Evolutionary conservation across 2,329 filamentous ascomycete species (phyloP).

Genomic region (Chaetomiaceae sp.): DNA sequence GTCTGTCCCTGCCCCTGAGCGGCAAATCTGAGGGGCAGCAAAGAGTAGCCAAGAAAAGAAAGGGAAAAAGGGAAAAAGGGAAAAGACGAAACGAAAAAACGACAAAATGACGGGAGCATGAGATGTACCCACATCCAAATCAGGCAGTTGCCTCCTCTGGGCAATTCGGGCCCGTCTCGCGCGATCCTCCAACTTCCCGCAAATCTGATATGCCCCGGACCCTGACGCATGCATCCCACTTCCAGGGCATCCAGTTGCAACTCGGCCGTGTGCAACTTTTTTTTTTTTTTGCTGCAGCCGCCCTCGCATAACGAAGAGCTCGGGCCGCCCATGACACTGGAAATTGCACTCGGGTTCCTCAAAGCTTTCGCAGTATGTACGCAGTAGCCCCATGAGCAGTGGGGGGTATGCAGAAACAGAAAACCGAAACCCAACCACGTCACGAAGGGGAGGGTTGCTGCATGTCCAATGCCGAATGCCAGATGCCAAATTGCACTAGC

Average conservation of each 20-base stretch:
- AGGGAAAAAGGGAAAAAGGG: too few relatives aligned
- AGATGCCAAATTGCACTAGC: not conserved
- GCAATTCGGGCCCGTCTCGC: too few relatives aligned
- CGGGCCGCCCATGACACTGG: not conserved
- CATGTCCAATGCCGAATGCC: too few relatives aligned
- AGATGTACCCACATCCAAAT: not conserved
- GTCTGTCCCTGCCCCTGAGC: not conserved
- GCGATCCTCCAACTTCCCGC: constrained; percentile 4
- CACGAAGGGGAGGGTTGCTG: not conserved
- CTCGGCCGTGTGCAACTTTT: constrained; percentile 1
- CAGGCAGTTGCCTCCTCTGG: not conserved
- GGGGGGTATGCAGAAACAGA: not conserved
- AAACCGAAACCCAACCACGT: not conserved
- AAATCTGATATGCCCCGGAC: not conserved
- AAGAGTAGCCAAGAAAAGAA: not conserved
- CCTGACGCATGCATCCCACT: not conserved
- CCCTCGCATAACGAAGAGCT: not conserved
- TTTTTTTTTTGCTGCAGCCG: constrained; percentile 2
- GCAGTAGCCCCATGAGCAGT: too few relatives aligned
- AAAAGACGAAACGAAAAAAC: not conserved
- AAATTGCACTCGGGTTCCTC: constrained; percentile 2
- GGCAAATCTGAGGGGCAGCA: not conserved
- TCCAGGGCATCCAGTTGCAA: not conserved
- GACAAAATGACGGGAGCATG: not conserved
- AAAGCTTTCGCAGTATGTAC: not conserved